These are phyloP conservation scores for Brassica incana DNA, from an alignment of 345 rosid genomes.

Conservation along the genomic window DNA sequence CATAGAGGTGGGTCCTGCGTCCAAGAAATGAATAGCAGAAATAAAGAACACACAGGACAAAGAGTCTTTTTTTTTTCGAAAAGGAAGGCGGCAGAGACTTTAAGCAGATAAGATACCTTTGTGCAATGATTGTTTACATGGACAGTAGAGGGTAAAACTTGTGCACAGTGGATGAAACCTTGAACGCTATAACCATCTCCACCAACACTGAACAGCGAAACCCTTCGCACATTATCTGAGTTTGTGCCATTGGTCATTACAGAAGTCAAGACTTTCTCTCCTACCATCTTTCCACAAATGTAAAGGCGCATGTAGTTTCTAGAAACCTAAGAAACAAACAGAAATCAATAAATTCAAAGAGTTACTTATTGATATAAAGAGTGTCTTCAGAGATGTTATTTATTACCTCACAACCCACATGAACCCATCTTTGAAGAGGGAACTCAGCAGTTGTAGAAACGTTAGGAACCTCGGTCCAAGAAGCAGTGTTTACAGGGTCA, in stretches of 20 bases:
- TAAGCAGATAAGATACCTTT: slow-evolving; percentile 40
- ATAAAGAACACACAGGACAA: slow-evolving; percentile 13
- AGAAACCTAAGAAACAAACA: slow-evolving; percentile 47
- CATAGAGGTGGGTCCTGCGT: slow-evolving; percentile 69
- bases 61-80: not conserved
- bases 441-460: slow-evolving; percentile 47
- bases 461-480: slow-evolving; percentile 44
- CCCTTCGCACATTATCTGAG: slow-evolving; percentile 40
- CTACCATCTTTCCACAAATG: slow-evolving; percentile 57
- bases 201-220: slow-evolving; percentile 46
- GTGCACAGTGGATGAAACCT: slow-evolving; percentile 58
- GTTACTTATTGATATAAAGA: not conserved
- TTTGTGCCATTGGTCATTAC: slow-evolving; percentile 36
- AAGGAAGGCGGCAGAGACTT: slow-evolving; percentile 7
- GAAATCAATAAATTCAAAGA: slow-evolving; percentile 1
- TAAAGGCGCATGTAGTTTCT: slow-evolving; percentile 52
- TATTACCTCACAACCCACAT: slow-evolving; percentile 73
- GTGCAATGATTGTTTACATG: slow-evolving; percentile 48
- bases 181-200: slow-evolving; percentile 53
- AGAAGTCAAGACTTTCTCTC: slow-evolving; percentile 51
- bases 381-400: not conserved
- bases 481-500: slow-evolving; percentile 42
- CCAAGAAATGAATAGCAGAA: slow-evolving; percentile 16
- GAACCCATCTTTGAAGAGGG: slow-evolving; percentile 67
- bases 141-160: slow-evolving; percentile 47